Evolutionary conservation across 2,329 filamentous ascomycete species (phyloP), one percentile per base, ranked within the genome.

Genomic region (Scopulariopsis brevicaulis): DNA sequence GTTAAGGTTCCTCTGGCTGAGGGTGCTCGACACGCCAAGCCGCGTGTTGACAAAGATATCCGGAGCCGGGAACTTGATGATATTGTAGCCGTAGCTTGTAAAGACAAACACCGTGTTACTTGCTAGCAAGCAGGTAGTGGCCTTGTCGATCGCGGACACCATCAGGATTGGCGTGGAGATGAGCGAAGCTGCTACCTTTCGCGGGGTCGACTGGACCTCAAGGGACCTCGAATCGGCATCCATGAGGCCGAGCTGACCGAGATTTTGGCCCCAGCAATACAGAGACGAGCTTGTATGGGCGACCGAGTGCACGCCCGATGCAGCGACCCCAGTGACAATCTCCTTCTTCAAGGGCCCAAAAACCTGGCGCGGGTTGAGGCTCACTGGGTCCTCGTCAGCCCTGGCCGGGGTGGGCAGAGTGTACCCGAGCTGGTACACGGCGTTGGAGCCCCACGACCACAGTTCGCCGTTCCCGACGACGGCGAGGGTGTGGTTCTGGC

Each of bases 181-280:
- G 1, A 96, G 77, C 0, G 91, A 94, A 0, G 90, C 90, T 0
- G 90, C 92, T 51, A 99, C 92, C 67, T 88, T 93, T 53, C 94
- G 83, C 25, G 94, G 94, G 0, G 83, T 84, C 22, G 81, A 74
- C 67, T 97, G 94, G n/a, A 87, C 75, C 64, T 94, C 89, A 5
- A 97, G 79, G 0, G 91, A 96, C 53, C 92, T 84, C 28, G 94
- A 95, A 71, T 97, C 93, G 0, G 94, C 93, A 69, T 96, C 94
- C 74, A 96, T 91, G 57, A 99, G 79, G 5, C 91, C 94, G 53
- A 99, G 80, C 69, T 99, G 94, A 1, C 94, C 94, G 64, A 91
- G 85, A 65, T 97, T 99, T 65, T 94, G 95, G 24, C 94, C 94
- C 79, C 96, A 99, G 2, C 90, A 96, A 68, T 89, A 99, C 1